Evolutionary conservation across 192 early-diverging fungal genomes (phyloP), one percentile per base, ranked within the genome.

Genomic region (Linnemannia zychae): DNA sequence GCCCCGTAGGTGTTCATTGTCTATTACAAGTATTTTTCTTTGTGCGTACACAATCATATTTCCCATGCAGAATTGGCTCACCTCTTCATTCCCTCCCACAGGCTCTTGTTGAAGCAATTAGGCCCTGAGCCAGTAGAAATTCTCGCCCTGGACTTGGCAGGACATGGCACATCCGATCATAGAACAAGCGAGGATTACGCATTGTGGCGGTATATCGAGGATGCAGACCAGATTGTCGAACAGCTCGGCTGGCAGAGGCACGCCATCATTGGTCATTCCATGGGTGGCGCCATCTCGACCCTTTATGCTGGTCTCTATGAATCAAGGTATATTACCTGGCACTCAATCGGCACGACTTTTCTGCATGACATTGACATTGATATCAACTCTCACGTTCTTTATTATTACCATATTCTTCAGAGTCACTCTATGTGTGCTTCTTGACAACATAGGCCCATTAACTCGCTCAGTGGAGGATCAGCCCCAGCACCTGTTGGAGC

Each of bases 111-210:
- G n/a, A 22, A 78, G 28, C 48, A 71, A 37, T 31, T 78, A 2
- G 77, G 77, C 18, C 68, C 77, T 44, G 77, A 78, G 20, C 77
- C 77, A 9, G 77, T 71, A 24, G 77, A 78, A 33, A 65, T 78
- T 20, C 36, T 78, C 0, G 77, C 77, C 9, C 77, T 78, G 36
- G 77, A 78, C 48, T 38, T 71, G 11, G 77, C 77, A 28, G 77
- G 77, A 13, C 77, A 78, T 12, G 77, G 77, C 57, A 71, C 31
- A 31, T 78, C 77, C 3, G 71, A 69, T 13, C 77, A 78, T 17
- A 16, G 77, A 31, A 50, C 24, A 1, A 53, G 50, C 7, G 77
- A 71, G 31, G 77, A 78, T 24, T 78, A 78, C 57, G 52, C 37
- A 36, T 20, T 78, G 16, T 78, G 77, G 77, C 69, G 68, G 17